Evolutionary conservation across 192 early-diverging fungal species (phyloP), one percentile per base, ranked within the genome.

Genomic region (Linnemannia elongata): DNA sequence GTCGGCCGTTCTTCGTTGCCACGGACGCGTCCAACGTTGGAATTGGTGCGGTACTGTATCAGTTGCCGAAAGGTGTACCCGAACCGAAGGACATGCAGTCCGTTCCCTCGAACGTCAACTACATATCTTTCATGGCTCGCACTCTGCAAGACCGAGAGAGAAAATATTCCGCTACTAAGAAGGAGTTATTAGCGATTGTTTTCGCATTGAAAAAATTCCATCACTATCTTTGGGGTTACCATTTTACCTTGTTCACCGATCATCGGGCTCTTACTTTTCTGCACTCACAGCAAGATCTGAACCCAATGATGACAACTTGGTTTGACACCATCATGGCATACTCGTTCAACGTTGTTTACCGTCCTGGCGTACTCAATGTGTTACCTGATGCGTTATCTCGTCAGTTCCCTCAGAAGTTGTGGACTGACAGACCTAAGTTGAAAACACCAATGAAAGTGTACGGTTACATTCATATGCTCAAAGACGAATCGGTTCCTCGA

Each of bases 221-320:
- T 39, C 75, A 87, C 41, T 89, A 80, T 63, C 18, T 91, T 4
- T 89, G 77, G 49, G 85, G 88, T 75, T 66, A 74, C 27, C 66
- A 30, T 4, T 89, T 88, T 49, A 87, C 85, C 0, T n/a, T 91
- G 20, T 89, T 63, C 41, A 88, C 88, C 0, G 89, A 91, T 70
- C 88, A 89, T 79, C 52, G 72, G 7, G 79, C 82, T 18, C 74
- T 88, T 3, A 82, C 77, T 17, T 85, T 57, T 57, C 42, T 91
- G 5, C 76, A 87, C 47, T 36, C 45, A 27, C 79, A 80, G 44
- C 30, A 73, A 68, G 72, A 80, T 17, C 22, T 74, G 33, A 41
- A 45, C 49, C 27, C 54, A 27, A 87, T 84, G 78, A 38, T 87
- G 42, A 63, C 80, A 9, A 74, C 54, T 5, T 89, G 88, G 88